Base-by-base conservation (phyloP, 2,329 filamentous ascomycete genomes). In the Phialophora chinensis region DNA sequence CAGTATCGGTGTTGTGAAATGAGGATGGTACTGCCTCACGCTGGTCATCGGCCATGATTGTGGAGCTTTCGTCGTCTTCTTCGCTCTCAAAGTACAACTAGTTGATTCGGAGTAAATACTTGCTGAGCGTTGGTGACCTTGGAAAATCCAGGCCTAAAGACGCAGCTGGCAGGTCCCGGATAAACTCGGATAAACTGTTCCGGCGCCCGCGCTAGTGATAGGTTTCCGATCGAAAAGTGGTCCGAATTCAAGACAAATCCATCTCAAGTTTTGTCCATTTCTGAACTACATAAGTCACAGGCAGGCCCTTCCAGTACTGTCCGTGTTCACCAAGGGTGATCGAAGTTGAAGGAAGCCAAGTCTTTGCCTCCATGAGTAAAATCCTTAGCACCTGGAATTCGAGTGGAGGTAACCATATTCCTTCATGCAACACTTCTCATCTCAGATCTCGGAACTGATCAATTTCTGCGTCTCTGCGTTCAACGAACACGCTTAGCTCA, bases 11-110 rank as follows among this genome's bases (percentile, higher is more conserved):
- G 27, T 25, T 57, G 12, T 27, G 53, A 42, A 63, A 54, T 27
- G 63, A 60, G 20, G 55, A 47, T 47, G 49, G 35, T 50, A 23
- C 38, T 42, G 53, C 55, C 63, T 67, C 69, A 66, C 63, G 66
- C 62, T 72, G 66, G 27, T 66, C 60, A 53, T 72, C 68, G 14
- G 68, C 67, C 70, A 72, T 72, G 3, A 25, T 66, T n/a, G 59
- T 14, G 10, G 8, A 11, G 2, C 29, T 29, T 20, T 12, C n/a
- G 27, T 29, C n/a, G 38, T n/a, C 6, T n/a, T 44, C 17, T 17
- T 42, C 35, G 35, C 35, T 12, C 33, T 4, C 35, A 42, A 42
- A 42, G 38, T 17, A 17, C 17, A 44, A n/a, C 1, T 8, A 17
- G 38, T 44, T 17, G 8, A n/a, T 8, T 8, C 17, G 38, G 38